A percentile compares a stretch with the other conserved stretches of the same genome.
These are phyloP conservation scores for Oryza australiensis DNA, from an alignment of 176 grass and related monocot genomes.

Conservation along the genomic window DNA sequence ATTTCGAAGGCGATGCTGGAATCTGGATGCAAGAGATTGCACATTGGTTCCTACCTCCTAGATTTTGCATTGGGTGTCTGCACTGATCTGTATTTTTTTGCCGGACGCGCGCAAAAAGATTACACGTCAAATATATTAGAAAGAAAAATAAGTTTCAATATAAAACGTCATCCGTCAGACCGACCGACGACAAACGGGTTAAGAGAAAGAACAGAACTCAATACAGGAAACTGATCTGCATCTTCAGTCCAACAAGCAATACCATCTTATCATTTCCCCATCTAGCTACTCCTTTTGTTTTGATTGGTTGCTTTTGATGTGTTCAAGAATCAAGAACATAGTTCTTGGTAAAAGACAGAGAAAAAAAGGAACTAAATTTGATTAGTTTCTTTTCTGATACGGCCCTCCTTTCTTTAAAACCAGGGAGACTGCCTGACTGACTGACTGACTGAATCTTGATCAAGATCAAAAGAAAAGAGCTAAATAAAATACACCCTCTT, in stretches of 20 bases:
- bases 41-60: constrained; percentile 31
- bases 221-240: too few relatives aligned
- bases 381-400: background rate
- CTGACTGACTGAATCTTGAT: constrained; percentile 1
- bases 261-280: background rate
- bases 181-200: too few relatives aligned
- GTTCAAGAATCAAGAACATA: constrained; percentile 15
- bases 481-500: background rate
- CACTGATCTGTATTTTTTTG: too few relatives aligned
- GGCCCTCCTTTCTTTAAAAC: constrained; percentile 7
- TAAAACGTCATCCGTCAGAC: too few relatives aligned
- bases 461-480: background rate
- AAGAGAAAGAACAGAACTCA: too few relatives aligned
- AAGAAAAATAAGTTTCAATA: too few relatives aligned
- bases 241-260: constrained; percentile 35
- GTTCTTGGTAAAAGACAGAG: background rate
- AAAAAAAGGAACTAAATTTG: background rate
- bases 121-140: too few relatives aligned
- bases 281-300: background rate
- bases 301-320: constrained; percentile 24
- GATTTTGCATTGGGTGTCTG: constrained; percentile 30
- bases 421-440: background rate
- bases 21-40: constrained; percentile 36
- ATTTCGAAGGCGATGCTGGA: constrained; percentile 34
- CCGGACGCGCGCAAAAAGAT: too few relatives aligned